Base-by-base conservation (phyloP, 2,329 filamentous ascomycete genomes). In the Fusarium sp. region DNA sequence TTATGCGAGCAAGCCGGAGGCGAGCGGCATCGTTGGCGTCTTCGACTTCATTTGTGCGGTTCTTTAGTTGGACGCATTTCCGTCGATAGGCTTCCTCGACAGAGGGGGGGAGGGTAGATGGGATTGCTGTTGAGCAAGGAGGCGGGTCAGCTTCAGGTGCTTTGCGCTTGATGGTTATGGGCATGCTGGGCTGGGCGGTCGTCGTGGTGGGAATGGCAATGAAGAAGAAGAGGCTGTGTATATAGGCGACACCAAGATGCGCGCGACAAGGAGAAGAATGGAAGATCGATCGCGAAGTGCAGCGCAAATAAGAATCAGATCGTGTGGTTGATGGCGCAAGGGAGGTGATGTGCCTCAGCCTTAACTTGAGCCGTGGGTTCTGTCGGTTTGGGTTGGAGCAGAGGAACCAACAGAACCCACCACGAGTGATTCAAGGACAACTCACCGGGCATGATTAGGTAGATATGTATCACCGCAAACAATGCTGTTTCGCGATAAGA, bases 81-180 rank as follows among this genome's bases (percentile, higher is more conserved):
- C 93, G 89, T 74, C 96, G 94, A 81, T 98, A 99, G 49, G 95
- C 94, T 77, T 95, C 91, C 80, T 99, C 95, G 66, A 98, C 94
- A 17, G 94, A 97, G 17, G 96, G 95, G 20, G 95, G 93, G 6
- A 91, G 83, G 39, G 87, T 80, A 17, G 88, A 87, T 29, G 87
- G 87, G 54, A 87, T 82, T 63, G 82, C 81, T 78, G 74, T 71
- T 69, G 77, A 79, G 11, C 54, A 62, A 72, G 66, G 61, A 67
- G 59, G 59, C 65, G 71, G 65, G 74, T 82, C 76, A 80, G 78
- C 74, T 72, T 78, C 76, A 55, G 76, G 69, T 52, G 73, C 70
- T 65, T 76, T 79, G 62, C 75, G 73, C 71, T 83, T 79, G 72
- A 74, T 60, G 45, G 58, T 67, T 45, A 77, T 63, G 54, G 77